These are phyloP conservation scores for Fusarium sulawesiense DNA, from an alignment of 2,329 filamentous ascomycete genomes.

Conservation along the genomic window DNA sequence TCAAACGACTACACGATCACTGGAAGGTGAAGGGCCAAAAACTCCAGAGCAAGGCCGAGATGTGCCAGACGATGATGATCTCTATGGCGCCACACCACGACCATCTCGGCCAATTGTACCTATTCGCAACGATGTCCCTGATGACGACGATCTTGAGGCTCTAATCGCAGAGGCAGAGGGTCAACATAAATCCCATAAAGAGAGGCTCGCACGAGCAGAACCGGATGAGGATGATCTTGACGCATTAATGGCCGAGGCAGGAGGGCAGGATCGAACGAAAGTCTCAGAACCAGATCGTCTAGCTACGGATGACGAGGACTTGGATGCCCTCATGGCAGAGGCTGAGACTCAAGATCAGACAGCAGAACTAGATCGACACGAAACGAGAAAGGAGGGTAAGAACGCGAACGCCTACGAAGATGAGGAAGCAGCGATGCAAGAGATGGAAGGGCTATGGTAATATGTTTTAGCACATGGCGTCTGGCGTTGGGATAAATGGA, in stretches of 20 bases:
- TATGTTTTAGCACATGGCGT: background rate
- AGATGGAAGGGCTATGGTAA: slow-evolving; percentile 68
- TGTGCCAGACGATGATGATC: slow-evolving; percentile 60
- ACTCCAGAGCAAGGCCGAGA: slow-evolving; percentile 40
- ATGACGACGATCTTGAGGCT: slow-evolving; percentile 65
- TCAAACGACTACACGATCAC: slow-evolving; percentile 53
- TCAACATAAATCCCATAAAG: slow-evolving; percentile 28
- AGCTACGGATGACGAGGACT: slow-evolving; percentile 57
- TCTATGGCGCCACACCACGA: slow-evolving; percentile 66
- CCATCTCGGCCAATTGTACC: slow-evolving; percentile 39
- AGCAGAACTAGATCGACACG: background rate
- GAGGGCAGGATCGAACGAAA: slow-evolving; percentile 41
- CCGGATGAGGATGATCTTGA: slow-evolving; percentile 63
- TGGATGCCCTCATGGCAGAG: slow-evolving; percentile 66
- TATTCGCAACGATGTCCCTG: slow-evolving; percentile 46
- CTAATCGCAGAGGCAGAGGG: slow-evolving; percentile 63
- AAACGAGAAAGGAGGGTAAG: slow-evolving; percentile 1
- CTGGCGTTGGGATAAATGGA: background rate
- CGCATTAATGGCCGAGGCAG: slow-evolving; percentile 64
- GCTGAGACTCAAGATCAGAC: slow-evolving; percentile 50
- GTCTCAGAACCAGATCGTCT: slow-evolving; percentile 20
- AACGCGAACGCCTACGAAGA: slow-evolving; percentile 63
- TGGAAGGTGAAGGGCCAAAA: slow-evolving; percentile 46
- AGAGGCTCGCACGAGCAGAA: slow-evolving; percentile 13
- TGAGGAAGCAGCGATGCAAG: slow-evolving; percentile 76